Conservation (phyloP, 1,284 basidiomycete species). For the Schizopora paradoxa region DNA sequence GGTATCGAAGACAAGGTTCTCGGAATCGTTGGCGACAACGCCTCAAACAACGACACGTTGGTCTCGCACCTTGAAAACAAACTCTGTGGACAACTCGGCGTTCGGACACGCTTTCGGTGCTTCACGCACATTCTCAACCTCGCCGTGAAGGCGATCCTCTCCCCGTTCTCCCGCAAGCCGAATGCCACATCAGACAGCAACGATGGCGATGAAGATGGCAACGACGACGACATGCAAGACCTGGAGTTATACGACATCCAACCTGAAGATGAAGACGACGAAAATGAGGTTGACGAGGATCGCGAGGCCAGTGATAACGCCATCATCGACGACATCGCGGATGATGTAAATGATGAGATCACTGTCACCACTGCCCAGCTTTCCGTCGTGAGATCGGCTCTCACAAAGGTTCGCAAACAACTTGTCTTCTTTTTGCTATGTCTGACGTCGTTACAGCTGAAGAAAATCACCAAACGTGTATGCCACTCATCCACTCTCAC, state of each 20-base stretch:
- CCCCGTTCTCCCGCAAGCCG: not conserved
- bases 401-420: not conserved
- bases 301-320: not conserved
- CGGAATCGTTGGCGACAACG: not conserved
- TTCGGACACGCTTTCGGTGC: not conserved
- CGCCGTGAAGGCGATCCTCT: not conserved
- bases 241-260: no score
- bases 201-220: not conserved
- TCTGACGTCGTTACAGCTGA: not conserved
- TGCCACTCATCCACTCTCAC: not conserved
- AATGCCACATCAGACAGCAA: no score
- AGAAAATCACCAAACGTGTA: not conserved
- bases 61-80: not conserved
- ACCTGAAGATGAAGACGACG: no score
- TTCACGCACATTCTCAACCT: not conserved
- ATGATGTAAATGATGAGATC: no score
- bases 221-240: no score
- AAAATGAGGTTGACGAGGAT: not conserved
- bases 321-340: not conserved
- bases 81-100: no score
- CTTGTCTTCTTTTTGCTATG: not conserved
- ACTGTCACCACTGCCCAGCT: no score
- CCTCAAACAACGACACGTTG: not conserved
- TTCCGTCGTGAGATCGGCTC: not conserved
- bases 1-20: constrained; percentile 17